phyloP scores from a whole-genome alignment of 768 basidiomycete genomes.

The Tylopilus intermedius region DNA sequence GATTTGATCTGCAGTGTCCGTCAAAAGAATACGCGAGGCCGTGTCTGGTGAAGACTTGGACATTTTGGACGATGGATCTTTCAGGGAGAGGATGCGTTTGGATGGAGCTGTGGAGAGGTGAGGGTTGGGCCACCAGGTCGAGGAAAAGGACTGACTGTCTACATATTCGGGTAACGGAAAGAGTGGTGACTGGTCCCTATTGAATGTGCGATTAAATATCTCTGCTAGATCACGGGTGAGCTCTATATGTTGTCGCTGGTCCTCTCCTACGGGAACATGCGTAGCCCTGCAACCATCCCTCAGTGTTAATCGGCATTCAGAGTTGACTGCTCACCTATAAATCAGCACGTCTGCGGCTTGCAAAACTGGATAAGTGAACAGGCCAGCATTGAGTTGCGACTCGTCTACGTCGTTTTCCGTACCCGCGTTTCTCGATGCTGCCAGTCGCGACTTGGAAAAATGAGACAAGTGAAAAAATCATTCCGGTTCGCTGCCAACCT shows the following conservation, averaged over 20 bases:
- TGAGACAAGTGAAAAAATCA: not conserved
- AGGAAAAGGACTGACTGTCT: conserved; percentile 52
- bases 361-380: conserved; percentile 89
- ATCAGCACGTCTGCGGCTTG: conserved; percentile 90
- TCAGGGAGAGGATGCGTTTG: conserved; percentile 79
- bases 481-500: conserved; percentile 43
- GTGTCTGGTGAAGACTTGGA: conserved; percentile 85
- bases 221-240: conserved; percentile 81
- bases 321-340: conserved; percentile 55
- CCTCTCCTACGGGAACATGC: conserved; percentile 94
- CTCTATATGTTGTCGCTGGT: conserved; percentile 93
- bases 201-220: conserved; percentile 71
- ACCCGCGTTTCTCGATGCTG: conserved; percentile 66
- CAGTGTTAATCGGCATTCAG: not conserved
- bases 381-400: conserved; percentile 72
- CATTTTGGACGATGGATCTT: conserved; percentile 86
- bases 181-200: conserved; percentile 36
- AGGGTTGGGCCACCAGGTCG: not conserved
- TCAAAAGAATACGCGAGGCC: conserved; percentile 80
- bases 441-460: conserved; percentile 60
- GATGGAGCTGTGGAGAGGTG: conserved; percentile 53
- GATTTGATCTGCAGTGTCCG: conserved; percentile 62
- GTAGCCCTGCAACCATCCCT: conserved; percentile 54
- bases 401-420: conserved; percentile 79
- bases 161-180: conserved; percentile 73